Percentiles rank a stretch among this genome's conserved stretches.
These are phyloP conservation scores for Neurospora hispaniola DNA, from an alignment of 495 filamentous ascomycete species.

Conservation along the genomic window DNA sequence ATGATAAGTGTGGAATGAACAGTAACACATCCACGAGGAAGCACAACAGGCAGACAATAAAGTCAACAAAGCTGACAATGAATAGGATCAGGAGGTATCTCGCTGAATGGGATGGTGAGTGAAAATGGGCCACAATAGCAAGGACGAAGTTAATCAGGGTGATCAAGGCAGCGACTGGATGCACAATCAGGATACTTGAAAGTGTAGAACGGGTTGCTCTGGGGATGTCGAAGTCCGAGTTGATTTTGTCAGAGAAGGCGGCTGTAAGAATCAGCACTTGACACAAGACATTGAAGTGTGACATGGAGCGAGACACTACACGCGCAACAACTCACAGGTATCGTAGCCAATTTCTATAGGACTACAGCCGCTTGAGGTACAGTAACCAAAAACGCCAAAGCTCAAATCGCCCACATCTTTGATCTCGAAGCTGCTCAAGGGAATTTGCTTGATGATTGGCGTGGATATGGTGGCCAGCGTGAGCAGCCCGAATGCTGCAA, in stretches of 20 bases:
- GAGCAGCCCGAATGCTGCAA: slow-evolving; percentile 75
- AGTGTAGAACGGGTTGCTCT: slow-evolving; percentile 65
- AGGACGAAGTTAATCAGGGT: slow-evolving; percentile 77
- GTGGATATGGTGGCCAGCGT: slow-evolving; percentile 86
- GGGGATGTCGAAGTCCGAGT: slow-evolving; percentile 61
- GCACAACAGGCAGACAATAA: slow-evolving; percentile 73
- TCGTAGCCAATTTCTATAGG: slow-evolving; percentile 77
- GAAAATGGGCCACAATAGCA: slow-evolving; percentile 73
- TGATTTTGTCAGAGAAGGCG: background rate
- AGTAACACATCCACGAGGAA: slow-evolving; percentile 94
- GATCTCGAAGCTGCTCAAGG: slow-evolving; percentile 57
- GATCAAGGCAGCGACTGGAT: slow-evolving; percentile 80
- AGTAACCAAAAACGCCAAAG: slow-evolving; percentile 93
- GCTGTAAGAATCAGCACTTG: background rate
- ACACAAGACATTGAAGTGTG: slow-evolving; percentile 1
- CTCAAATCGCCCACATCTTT: slow-evolving; percentile 40
- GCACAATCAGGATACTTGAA: slow-evolving; percentile 84
- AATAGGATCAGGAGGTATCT: slow-evolving; percentile 75
- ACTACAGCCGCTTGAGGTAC: slow-evolving; percentile 52
- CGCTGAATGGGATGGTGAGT: slow-evolving; percentile 84
- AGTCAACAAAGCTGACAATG: slow-evolving; percentile 74
- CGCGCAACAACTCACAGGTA: slow-evolving; percentile 51
- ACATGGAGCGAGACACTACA: background rate
- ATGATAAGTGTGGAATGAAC: slow-evolving; percentile 86
- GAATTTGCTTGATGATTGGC: slow-evolving; percentile 77